Conservation (phyloP, 2,329 filamentous ascomycete species). For the Aspergillus sp. region DNA sequence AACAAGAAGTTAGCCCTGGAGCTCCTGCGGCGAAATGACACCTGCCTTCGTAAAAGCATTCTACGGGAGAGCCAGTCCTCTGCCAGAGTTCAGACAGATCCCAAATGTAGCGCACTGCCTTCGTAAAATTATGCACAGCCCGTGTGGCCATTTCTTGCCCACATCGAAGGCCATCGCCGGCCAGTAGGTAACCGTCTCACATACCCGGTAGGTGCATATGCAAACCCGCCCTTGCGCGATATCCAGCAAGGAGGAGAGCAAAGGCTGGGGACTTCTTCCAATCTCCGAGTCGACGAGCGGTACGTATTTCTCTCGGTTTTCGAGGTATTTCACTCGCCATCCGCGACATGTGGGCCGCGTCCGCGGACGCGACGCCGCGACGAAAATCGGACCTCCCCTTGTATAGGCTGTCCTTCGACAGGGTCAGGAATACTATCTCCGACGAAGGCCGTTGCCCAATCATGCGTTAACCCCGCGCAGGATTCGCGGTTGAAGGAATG, state of each 20-base stretch:
- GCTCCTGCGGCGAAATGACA: too few species aligned
- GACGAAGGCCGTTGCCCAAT: neutral
- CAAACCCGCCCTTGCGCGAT: neutral
- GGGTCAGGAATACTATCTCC: neutral
- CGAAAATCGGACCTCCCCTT: neutral
- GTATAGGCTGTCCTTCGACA: neutral
- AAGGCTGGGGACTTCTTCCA: neutral
- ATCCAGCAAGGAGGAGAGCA: neutral
- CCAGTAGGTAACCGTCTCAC: too few species aligned
- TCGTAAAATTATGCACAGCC: too few species aligned
- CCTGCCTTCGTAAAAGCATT: too few species aligned
- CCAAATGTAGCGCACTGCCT: too few species aligned
- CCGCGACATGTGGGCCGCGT: conserved; percentile 1
- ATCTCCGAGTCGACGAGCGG: neutral
- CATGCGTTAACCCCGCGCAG: neutral
- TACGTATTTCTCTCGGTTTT: neutral
- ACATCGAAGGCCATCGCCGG: too few species aligned
- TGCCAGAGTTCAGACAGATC: too few species aligned
- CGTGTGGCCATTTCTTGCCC: too few species aligned
- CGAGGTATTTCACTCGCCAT: neutral
- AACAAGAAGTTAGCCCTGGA: too few species aligned
- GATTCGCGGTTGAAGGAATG: neutral
- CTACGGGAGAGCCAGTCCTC: too few species aligned
- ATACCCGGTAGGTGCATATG: too few species aligned
- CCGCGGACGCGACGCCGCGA: neutral